Conservation (phyloP, 352 stramenopile species). For the Phytopythium boreale region DNA sequence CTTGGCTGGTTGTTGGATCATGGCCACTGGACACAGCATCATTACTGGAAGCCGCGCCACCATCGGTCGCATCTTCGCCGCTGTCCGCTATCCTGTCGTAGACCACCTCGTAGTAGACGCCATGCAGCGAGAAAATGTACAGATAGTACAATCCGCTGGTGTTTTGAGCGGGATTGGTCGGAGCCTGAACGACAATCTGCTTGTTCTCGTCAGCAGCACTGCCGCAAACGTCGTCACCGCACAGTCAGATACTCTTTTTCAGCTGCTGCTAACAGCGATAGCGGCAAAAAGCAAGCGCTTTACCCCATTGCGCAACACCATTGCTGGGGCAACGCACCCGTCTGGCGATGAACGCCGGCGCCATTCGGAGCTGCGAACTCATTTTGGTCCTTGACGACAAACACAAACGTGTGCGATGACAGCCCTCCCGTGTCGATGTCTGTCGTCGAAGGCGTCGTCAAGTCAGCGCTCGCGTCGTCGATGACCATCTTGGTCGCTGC, state of each 20-base stretch:
- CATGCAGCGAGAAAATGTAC: conserved; percentile 35
- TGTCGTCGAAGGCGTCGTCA: neutral
- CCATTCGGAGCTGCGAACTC: neutral
- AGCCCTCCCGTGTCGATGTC: neutral
- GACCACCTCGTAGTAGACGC: conserved; percentile 30
- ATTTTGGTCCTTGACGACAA: conserved; percentile 26
- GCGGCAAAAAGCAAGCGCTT: neutral
- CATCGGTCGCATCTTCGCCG: neutral
- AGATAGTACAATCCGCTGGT: conserved; percentile 21
- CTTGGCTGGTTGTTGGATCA: neutral
- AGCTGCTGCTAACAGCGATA: neutral
- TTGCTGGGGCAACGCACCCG: conserved; percentile 29
- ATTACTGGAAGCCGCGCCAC: neutral
- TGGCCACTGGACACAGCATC: neutral
- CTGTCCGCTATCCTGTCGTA: neutral
- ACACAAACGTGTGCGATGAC: conserved; percentile 40
- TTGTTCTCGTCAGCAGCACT: conserved; percentile 37
- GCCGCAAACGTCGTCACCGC: neutral
- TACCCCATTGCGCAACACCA: conserved; percentile 42
- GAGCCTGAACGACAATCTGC: conserved; percentile 26
- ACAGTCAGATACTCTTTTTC: neutral
- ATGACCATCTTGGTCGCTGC: conserved; percentile 16
- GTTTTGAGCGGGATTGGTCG: neutral
- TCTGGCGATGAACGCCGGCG: conserved; percentile 10
- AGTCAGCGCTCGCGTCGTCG: conserved; percentile 7